phyloP scores from a whole-genome alignment of 148 eudicot species.

The Silene uniflora region DNA sequence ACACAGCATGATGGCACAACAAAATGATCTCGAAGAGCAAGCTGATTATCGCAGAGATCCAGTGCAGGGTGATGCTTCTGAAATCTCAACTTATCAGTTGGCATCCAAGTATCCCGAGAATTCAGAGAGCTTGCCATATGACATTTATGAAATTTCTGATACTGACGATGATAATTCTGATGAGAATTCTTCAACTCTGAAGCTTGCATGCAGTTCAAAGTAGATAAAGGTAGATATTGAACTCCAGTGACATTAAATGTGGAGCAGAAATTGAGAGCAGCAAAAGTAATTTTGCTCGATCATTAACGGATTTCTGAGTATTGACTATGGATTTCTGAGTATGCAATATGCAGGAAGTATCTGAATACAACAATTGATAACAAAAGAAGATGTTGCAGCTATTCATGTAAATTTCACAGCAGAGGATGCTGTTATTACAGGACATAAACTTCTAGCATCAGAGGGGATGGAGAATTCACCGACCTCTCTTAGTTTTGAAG shows the following conservation, averaged over 20 bases:
- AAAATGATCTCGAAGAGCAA: background rate
- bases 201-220: background rate
- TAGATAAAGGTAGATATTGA: constrained; percentile 1
- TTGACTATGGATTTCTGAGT: background rate
- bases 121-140: background rate
- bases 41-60: background rate
- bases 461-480: background rate
- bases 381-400: background rate
- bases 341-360: constrained; percentile 3
- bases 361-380: background rate
- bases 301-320: background rate
- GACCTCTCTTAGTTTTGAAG: background rate
- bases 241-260: too few relatives aligned
- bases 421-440: background rate
- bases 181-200: too few relatives aligned
- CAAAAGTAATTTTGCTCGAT: too few relatives aligned
- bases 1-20: background rate
- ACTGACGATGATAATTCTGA: background rate
- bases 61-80: background rate
- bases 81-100: background rate
- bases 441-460: background rate
- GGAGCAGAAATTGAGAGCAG: background rate
- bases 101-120: background rate
- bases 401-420: background rate
- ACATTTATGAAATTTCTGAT: background rate